A percentile compares a stretch with the other conserved stretches of the same genome.
Evolutionary conservation across 164 flowering plant genomes (phyloP).

Genomic region (Euptelea pleiosperma): DNA sequence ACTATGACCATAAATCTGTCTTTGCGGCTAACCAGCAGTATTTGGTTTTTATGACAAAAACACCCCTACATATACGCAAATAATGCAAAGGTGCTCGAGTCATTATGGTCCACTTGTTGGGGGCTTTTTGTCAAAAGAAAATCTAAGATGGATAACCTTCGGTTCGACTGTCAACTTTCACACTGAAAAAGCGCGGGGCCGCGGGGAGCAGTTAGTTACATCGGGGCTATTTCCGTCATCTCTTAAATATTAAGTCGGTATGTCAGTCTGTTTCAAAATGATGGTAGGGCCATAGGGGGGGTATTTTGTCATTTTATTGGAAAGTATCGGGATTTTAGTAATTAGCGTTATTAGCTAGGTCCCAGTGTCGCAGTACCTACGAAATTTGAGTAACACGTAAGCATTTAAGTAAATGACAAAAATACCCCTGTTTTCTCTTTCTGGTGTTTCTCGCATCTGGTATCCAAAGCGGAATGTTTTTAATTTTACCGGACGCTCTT

Average conservation of each 20-base stretch:
- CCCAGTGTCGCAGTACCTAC: too few relatives aligned
- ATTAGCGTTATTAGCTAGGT: too few relatives aligned
- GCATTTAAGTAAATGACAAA: not conserved
- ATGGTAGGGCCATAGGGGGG: not conserved
- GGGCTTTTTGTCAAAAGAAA: not conserved
- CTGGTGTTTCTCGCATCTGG: not conserved
- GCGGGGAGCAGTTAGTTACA: not conserved
- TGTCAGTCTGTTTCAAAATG: not conserved
- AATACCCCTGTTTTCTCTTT: not conserved
- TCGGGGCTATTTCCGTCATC: constrained; percentile 1
- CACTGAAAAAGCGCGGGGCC: not conserved
- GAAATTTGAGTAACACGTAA: too few relatives aligned
- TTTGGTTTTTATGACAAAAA: too few relatives aligned
- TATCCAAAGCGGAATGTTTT: constrained; percentile 2
- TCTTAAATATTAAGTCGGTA: not conserved
- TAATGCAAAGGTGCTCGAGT: too few relatives aligned
- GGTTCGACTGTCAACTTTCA: constrained; percentile 1
- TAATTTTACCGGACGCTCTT: too few relatives aligned
- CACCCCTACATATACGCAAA: too few relatives aligned
- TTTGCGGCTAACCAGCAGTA: too few relatives aligned
- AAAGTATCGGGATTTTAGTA: too few relatives aligned
- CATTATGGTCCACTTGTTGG: too few relatives aligned
- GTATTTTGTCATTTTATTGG: not conserved
- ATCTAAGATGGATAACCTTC: too few relatives aligned
- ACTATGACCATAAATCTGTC: too few relatives aligned